A percentile compares a stretch with the other conserved stretches of the same genome.
These are phyloP conservation scores for Sisymbrium irio DNA, from an alignment of 345 rosid species.

Conservation along the genomic window DNA sequence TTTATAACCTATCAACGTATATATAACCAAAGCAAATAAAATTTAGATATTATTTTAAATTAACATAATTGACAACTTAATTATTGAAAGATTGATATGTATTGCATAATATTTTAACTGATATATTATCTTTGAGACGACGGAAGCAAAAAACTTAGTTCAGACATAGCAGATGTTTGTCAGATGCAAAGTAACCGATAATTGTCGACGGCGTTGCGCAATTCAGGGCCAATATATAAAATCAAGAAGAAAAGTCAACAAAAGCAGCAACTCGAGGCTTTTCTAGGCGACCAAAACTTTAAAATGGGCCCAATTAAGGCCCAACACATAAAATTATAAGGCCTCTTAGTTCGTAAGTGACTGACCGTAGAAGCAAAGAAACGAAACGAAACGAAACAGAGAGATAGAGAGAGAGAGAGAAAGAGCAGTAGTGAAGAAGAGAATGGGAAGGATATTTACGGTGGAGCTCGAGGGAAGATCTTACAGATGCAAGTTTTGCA, in stretches of 20 bases:
- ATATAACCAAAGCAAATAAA: too few relatives aligned
- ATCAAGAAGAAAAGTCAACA: constrained; percentile 8
- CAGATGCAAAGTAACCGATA: neutral
- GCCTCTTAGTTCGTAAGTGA: constrained; percentile 10
- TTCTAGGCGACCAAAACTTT: neutral
- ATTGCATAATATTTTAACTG: neutral
- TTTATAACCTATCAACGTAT: too few relatives aligned
- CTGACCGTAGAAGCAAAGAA: neutral
- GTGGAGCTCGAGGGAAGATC: constrained; percentile 93
- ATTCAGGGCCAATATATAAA: too few relatives aligned
- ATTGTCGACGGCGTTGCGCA: neutral
- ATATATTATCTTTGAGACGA: neutral
- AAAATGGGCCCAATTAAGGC: neutral
- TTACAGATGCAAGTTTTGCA: constrained; percentile 86
- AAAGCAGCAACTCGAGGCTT: neutral
- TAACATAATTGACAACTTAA: neutral
- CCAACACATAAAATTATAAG: neutral
- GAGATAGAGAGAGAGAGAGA: constrained; percentile 2
- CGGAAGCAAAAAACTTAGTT: neutral
- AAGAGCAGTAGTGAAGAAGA: neutral
- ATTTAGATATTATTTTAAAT: neutral
- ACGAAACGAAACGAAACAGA: neutral
- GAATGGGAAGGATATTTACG: constrained; percentile 81
- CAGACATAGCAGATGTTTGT: neutral
- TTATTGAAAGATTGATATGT: neutral